Evolutionary conservation across 305 asterid species (phyloP), one percentile per base, ranked within the genome.

Genomic region (Ilex paraguariensis): DNA sequence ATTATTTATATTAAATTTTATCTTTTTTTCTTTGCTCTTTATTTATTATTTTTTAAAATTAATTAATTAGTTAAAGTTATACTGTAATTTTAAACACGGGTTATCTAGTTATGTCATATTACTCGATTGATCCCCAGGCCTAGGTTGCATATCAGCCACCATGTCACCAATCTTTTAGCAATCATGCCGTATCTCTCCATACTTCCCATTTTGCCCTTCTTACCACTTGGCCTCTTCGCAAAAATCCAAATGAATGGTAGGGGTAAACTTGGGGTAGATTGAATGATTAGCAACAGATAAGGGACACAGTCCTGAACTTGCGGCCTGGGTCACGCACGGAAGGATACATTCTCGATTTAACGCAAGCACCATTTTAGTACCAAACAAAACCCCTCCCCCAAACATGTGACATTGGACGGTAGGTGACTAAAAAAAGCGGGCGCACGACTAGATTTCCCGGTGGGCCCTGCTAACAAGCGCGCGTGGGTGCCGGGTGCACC

Each of bases 401-500:
- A 7, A 54, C 66, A 65, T 73, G 81, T 74, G 58, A 67, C 56
- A 36, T 36, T 36, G 8, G 42, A 39, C 64, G 65, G 66, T 56
- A 44, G 65, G 75, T 62, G 21, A 68, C 59, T 63, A 69, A 69
- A 61, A 66, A 77, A 66, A 76, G 65, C 59, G 58, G 61, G 76
- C 66, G 80, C 90, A 82, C 31, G 74, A 63, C 1, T 63, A 52
- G 70, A 64, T 57, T 44, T 55, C 65, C 60, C 40, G 59, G 65
- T 11, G 57, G 80, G 81, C 78, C 70, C 69, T 51, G 66, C 66
- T 59, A 66, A 45, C 82, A 69, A 62, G 64, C 61, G 67, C 77
- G 75, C 81, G 79, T 76, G 87, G 76, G 80, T 61, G 68, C 56
- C 77, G 70, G 72, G 72, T 73, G 75, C 80, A 55, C 73, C 76